Evolutionary conservation across 306 rosid species (phyloP).

Genomic region (Albizia julibrissin): DNA sequence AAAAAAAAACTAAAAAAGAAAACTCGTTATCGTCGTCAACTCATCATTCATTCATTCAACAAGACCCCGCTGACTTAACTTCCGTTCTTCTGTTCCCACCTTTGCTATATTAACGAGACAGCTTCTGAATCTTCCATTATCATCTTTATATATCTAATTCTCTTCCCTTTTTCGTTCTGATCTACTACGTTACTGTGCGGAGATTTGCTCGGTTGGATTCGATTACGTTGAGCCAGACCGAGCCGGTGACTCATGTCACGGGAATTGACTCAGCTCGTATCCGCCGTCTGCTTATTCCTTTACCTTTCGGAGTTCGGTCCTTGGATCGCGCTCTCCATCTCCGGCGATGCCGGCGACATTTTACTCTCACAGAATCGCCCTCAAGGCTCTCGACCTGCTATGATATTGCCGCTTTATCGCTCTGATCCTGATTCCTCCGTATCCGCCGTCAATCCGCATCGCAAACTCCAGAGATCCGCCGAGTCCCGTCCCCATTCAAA

Average conservation of each 20-base stretch:
- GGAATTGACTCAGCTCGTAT: conserved; percentile 35
- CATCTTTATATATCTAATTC: background rate
- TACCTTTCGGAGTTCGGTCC: conserved; percentile 15
- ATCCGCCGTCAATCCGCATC: conserved; percentile 50
- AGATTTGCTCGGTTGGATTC: conserved; percentile 34
- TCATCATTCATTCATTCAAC: background rate
- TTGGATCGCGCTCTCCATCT: conserved; percentile 12
- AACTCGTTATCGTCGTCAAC: background rate
- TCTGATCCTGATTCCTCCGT: conserved; percentile 51
- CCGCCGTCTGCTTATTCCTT: conserved; percentile 26
- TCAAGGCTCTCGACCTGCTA: conserved; percentile 52
- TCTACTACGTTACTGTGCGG: conserved; percentile 29
- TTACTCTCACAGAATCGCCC: conserved; percentile 34
- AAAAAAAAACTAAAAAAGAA: background rate
- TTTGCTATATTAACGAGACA: background rate
- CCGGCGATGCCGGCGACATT: conserved; percentile 37
- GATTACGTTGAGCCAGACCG: conserved; percentile 30
- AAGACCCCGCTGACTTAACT: conserved; percentile 3
- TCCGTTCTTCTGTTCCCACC: conserved; percentile 11
- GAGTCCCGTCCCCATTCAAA: conserved; percentile 53
- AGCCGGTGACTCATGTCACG: conserved; percentile 50
- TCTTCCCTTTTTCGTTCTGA: conserved; percentile 25
- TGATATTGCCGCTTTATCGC: conserved; percentile 75
- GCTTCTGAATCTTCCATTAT: background rate
- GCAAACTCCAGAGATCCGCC: conserved; percentile 70